Evolutionary conservation across 2,329 filamentous ascomycete genomes (phyloP).

Genomic region (Pseudophaeomoniella oleicola): DNA sequence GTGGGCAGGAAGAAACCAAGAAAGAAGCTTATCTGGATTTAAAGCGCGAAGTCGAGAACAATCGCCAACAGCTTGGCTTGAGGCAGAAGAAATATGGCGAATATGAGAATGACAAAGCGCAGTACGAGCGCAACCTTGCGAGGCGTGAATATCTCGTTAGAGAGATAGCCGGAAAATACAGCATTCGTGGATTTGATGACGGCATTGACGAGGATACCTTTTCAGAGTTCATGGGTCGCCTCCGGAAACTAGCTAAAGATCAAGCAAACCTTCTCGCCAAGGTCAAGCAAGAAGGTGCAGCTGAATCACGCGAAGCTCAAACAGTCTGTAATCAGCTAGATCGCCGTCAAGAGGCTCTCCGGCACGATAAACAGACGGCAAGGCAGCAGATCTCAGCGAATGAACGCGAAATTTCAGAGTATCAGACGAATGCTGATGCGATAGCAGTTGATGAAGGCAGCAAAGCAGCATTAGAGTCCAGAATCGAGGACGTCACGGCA

Average conservation of each 20-base stretch:
- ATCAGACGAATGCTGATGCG: slow-evolving; percentile 55
- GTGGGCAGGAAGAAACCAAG: slow-evolving; percentile 47
- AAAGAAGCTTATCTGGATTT: slow-evolving; percentile 52
- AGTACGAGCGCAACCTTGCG: slow-evolving; percentile 66
- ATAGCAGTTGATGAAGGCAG: slow-evolving; percentile 77
- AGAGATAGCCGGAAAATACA: slow-evolving; percentile 60
- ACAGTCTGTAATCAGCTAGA: slow-evolving; percentile 57
- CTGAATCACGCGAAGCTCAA: slow-evolving; percentile 63
- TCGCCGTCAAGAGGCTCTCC: slow-evolving; percentile 55
- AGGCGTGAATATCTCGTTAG: slow-evolving; percentile 60
- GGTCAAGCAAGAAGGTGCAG: slow-evolving; percentile 55
- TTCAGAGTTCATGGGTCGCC: slow-evolving; percentile 59
- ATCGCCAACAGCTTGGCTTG: slow-evolving; percentile 24
- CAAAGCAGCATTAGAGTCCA: slow-evolving; percentile 61
- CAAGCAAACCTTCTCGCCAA: slow-evolving; percentile 67
- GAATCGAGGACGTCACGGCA: slow-evolving; percentile 53
- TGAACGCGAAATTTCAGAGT: slow-evolving; percentile 50
- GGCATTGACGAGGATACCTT: slow-evolving; percentile 62
- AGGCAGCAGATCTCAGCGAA: slow-evolving; percentile 59
- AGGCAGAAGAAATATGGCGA: slow-evolving; percentile 23
- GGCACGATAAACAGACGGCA: slow-evolving; percentile 59
- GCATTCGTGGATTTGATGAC: slow-evolving; percentile 71
- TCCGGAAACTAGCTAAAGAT: slow-evolving; percentile 60
- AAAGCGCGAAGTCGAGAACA: slow-evolving; percentile 32
- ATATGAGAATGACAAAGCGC: slow-evolving; percentile 75